phyloP scores from a whole-genome alignment of 2,329 filamentous ascomycete species.

The Polychaeton citri region DNA sequence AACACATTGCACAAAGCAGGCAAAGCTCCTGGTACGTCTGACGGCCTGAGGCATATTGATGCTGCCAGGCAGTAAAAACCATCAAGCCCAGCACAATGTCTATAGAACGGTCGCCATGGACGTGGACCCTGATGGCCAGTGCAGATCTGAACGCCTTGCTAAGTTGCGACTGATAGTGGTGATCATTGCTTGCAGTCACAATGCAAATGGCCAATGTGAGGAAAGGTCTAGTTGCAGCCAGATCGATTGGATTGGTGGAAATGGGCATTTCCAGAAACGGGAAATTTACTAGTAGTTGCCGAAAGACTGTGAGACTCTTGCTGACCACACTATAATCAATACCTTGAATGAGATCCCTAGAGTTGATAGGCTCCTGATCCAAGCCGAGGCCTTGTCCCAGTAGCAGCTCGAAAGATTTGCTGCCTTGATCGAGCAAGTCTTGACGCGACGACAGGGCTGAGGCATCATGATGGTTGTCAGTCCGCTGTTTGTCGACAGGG shows the following conservation, averaged over 20 bases:
- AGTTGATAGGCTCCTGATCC: background rate
- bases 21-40: conserved; percentile 13
- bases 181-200: conserved; percentile 9
- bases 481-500: background rate
- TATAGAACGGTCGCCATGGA: conserved; percentile 12
- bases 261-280: conserved; percentile 13
- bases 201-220: conserved; percentile 14
- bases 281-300: conserved; percentile 10
- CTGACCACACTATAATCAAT: conserved; percentile 15
- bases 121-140: conserved; percentile 12
- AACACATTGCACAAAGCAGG: conserved; percentile 13
- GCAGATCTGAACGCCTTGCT: conserved; percentile 13
- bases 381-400: background rate
- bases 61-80: conserved; percentile 14
- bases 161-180: conserved; percentile 10
- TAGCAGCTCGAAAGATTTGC: background rate
- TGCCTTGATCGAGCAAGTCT: conserved; percentile 11
- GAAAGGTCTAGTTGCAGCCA: conserved; percentile 11
- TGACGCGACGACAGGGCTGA: conserved; percentile 8
- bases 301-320: conserved; percentile 11
- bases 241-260: conserved; percentile 6
- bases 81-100: conserved; percentile 15
- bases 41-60: conserved; percentile 12
- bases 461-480: conserved; percentile 1
- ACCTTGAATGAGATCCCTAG: conserved; percentile 10